Evolutionary conservation across 176 grass and related monocot genomes (phyloP).

Genomic region (Hordeum marinum): DNA sequence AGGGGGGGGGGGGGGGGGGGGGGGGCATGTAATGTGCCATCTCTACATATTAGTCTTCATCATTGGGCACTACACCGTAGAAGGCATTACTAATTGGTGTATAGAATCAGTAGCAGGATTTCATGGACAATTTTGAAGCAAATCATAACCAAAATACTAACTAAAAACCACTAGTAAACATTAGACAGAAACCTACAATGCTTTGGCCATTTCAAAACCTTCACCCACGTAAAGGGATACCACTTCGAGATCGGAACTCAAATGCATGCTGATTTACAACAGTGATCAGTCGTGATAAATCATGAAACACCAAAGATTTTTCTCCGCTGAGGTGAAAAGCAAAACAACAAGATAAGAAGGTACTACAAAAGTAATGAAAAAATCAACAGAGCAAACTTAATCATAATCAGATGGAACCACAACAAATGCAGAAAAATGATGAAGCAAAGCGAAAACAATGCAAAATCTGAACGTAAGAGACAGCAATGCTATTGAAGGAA

Average conservation of each 20-base stretch:
- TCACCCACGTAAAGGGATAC: not conserved
- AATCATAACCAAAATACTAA: not conserved
- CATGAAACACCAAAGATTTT: not conserved
- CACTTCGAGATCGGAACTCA: not conserved
- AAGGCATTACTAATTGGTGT: not conserved
- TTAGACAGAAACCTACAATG: not conserved
- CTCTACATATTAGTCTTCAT: too few relatives aligned
- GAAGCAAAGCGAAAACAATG: not conserved
- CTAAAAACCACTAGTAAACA: not conserved
- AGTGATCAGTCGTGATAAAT: too few relatives aligned
- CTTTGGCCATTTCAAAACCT: not conserved
- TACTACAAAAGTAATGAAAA: not conserved
- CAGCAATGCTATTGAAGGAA: not conserved
- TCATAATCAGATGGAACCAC: not conserved
- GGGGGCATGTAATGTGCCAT: too few relatives aligned
- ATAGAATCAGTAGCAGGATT: not conserved
- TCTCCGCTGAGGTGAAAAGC: not conserved
- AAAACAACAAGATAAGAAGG: not conserved
- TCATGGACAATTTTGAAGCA: not conserved
- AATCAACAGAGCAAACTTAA: not conserved
- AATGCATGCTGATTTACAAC: too few relatives aligned
- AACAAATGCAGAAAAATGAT: not conserved
- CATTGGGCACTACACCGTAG: too few relatives aligned
- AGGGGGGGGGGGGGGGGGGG: too few relatives aligned
- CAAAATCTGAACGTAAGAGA: not conserved